Base-by-base conservation (phyloP, 257 asterid genomes). In the Solanum rostratum region DNA sequence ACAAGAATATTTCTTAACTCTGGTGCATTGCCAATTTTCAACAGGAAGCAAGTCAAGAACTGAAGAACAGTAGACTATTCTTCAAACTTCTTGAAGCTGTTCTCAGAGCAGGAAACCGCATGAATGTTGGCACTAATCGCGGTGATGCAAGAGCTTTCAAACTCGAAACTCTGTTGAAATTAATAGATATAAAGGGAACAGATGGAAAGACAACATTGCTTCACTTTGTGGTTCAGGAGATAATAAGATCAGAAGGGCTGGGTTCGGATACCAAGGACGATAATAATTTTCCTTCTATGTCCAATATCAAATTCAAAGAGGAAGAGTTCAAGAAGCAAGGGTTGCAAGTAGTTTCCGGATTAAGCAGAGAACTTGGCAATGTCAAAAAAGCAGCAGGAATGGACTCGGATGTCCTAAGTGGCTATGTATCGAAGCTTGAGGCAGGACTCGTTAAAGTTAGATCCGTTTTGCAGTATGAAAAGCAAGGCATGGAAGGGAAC, bases 11-110 rank as follows among this genome's bases (percentile, higher is more conserved):
- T 74, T 37, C 16, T 81, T 37, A 70, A 20, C 9, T 41, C 9
- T 20, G 18, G 20, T 71, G 33, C 29, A 43, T 41, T 43, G 16
- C 41, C 62, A 76, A 24, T 49, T 76, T 15, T 76, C 43, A 49
- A 76, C 27, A 93, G 97, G 95, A 91, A 79, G 97, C 96, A 29
- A 92, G 93, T 84, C 84, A 85, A 24, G 95, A 92, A 85, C 81
- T 92, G 84, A 87, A 90, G 53, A 93, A 91, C 81, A 91, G 92
- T 87, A 88, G 94, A 73, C 43, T 93, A 84, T 93, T 93, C 78
- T 91, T 92, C 87, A 93, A 93, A 86, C 96, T 93, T 73, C 96
- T 93, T 2, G 97, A 93, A 80, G 97, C 97, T 46, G 97, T 93
- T 81, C 92, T 93, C 3, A 90, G 91, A 90, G 91, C 97, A 0